Conservation (phyloP, 345 rosid species). For the Limnanthes douglasii region DNA sequence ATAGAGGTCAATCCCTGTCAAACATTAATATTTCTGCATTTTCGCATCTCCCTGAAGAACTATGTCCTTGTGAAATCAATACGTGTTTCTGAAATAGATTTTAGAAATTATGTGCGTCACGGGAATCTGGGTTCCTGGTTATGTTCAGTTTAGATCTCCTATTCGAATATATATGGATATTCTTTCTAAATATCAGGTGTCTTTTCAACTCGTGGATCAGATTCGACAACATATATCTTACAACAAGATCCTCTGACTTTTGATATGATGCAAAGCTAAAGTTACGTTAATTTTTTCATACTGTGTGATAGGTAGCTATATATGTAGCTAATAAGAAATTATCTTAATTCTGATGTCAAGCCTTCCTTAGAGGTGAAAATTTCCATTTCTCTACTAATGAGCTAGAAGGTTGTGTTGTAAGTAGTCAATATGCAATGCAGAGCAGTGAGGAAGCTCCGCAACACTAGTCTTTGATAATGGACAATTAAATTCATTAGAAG, state of each 20-base stretch:
- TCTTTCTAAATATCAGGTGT: conserved; percentile 92
- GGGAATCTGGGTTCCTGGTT: conserved; percentile 93
- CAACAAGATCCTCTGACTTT: too few species aligned
- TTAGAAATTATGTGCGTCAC: conserved; percentile 72
- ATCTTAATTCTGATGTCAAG: conserved; percentile 36
- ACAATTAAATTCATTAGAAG: conserved; percentile 60
- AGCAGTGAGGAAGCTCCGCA: conserved; percentile 41
- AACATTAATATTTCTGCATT: conserved; percentile 68
- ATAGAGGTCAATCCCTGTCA: conserved; percentile 94
- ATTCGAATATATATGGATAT: conserved; percentile 95
- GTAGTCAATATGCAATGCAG: conserved; percentile 44
- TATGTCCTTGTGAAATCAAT: conserved; percentile 54
- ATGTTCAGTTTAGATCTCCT: conserved; percentile 95
- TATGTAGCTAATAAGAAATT: not conserved
- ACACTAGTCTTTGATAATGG: conserved; percentile 77
- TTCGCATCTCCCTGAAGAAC: conserved; percentile 88
- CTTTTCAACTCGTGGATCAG: conserved; percentile 3
- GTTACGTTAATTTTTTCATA: too few species aligned
- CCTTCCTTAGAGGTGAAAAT: conserved; percentile 65
- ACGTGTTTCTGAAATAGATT: conserved; percentile 90
- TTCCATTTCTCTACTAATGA: conserved; percentile 79
- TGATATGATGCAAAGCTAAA: not conserved
- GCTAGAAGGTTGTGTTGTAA: conserved; percentile 78
- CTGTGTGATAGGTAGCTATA: not conserved
- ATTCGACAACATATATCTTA: too few species aligned